Conservation (phyloP, 495 filamentous ascomycete genomes). For the Hypoxylon perforatum region DNA sequence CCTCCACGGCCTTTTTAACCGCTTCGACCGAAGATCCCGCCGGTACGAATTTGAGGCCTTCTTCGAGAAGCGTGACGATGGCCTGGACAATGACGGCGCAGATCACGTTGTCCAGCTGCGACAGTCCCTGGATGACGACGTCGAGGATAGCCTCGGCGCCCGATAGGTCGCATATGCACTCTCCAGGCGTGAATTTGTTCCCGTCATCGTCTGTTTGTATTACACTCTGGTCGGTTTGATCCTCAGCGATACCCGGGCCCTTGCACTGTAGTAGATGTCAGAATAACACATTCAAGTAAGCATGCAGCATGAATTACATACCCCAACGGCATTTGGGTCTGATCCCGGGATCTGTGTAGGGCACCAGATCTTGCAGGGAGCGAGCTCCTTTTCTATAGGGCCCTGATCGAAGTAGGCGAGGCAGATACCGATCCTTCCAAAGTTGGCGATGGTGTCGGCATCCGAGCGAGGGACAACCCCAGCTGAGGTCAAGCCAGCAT, state of each 20-base stretch:
- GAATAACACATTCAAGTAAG: not conserved
- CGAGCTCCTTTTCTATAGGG: constrained; percentile 31
- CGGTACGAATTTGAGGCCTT: constrained; percentile 24
- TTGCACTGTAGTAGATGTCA: constrained; percentile 29
- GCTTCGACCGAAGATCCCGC: constrained; percentile 11
- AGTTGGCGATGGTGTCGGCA: constrained; percentile 33
- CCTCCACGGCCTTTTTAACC: constrained; percentile 25
- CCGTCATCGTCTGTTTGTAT: constrained; percentile 37
- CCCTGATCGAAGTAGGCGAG: constrained; percentile 32
- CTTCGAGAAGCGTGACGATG: constrained; percentile 28
- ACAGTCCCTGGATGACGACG: constrained; percentile 31
- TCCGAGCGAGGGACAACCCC: constrained; percentile 28
- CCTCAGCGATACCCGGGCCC: constrained; percentile 12
- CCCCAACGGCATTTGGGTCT: constrained; percentile 37
- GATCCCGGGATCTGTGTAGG: constrained; percentile 25
- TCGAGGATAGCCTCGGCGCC: constrained; percentile 20
- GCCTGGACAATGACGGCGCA: constrained; percentile 31
- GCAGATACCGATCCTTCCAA: constrained; percentile 36
- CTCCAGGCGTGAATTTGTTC: constrained; percentile 26
- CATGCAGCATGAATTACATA: not conserved
- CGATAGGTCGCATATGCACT: constrained; percentile 28
- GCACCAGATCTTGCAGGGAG: constrained; percentile 30
- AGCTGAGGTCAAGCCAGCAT: not conserved
- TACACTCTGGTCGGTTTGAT: constrained; percentile 27
- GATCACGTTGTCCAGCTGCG: constrained; percentile 34